Conservation (phyloP, 1,284 basidiomycete genomes). For the Irpex rosettiformis region DNA sequence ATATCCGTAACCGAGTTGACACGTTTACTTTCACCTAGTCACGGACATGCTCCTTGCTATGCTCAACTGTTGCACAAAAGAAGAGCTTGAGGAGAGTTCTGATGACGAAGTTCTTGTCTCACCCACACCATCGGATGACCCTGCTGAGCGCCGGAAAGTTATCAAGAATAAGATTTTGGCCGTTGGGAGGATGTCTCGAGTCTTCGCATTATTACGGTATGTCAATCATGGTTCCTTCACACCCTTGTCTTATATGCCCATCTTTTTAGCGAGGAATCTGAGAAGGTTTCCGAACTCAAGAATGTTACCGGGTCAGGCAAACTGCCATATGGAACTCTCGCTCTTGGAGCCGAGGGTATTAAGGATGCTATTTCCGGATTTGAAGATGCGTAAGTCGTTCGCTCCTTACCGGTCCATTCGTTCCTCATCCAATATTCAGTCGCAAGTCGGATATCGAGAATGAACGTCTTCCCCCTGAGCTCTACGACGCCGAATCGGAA, state of each 20-base stretch:
- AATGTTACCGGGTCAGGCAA: constrained; percentile 77
- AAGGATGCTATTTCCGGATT: constrained; percentile 94
- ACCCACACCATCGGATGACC: constrained; percentile 46
- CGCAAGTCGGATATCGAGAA: constrained; percentile 99
- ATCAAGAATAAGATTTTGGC: constrained; percentile 99
- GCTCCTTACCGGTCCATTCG: background rate
- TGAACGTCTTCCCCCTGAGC: constrained; percentile 92
- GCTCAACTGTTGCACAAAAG: constrained; percentile 90
- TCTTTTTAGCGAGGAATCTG: constrained; percentile 85
- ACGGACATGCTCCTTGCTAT: constrained; percentile 97
- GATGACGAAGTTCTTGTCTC: constrained; percentile 56
- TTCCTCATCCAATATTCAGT: constrained; percentile 34
- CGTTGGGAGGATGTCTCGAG: constrained; percentile 93
- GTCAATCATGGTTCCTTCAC: constrained; percentile 22
- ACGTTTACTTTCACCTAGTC: constrained; percentile 41
- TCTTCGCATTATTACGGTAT: constrained; percentile 93
- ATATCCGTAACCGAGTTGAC: constrained; percentile 7
- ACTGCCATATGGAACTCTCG: constrained; percentile 85
- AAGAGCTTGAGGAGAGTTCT: constrained; percentile 87
- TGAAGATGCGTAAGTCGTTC: constrained; percentile 82
- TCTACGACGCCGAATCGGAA: constrained; percentile 84
- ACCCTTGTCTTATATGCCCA: constrained; percentile 1
- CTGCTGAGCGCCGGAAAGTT: constrained; percentile 72
- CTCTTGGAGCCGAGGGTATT: constrained; percentile 91
- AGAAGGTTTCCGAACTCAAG: constrained; percentile 96